Evolutionary conservation across 805 yeast species (phyloP).

Genomic region (Kluyveromyces nonfermentans): DNA sequence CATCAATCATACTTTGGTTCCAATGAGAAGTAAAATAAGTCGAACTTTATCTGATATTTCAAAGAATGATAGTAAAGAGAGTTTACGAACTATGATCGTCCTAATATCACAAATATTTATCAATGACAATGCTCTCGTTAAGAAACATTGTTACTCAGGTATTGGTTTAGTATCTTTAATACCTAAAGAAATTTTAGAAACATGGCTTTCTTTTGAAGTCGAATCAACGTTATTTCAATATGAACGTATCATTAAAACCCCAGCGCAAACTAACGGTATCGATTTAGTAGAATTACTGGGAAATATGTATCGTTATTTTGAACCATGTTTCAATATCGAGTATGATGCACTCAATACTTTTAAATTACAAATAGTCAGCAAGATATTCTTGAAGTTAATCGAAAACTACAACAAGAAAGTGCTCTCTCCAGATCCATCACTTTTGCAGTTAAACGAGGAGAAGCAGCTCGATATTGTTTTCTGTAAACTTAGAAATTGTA

Average conservation of each 20-base stretch:
- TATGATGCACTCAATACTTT: slow-evolving; percentile 13
- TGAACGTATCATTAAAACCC: slow-evolving; percentile 31
- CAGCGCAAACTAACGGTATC: slow-evolving; percentile 16
- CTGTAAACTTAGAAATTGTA: slow-evolving; percentile 6
- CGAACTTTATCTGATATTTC: slow-evolving; percentile 27
- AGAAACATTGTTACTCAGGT: slow-evolving; percentile 35
- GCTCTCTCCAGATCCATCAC: slow-evolving; percentile 3
- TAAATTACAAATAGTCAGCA: slow-evolving; percentile 20
- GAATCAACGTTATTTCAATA: slow-evolving; percentile 37
- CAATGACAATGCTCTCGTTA: slow-evolving; percentile 30
- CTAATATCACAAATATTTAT: slow-evolving; percentile 33
- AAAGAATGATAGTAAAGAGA: slow-evolving; percentile 32
- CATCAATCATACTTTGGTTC: slow-evolving; percentile 31
- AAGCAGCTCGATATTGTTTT: slow-evolving; percentile 6
- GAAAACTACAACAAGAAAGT: slow-evolving; percentile 15
- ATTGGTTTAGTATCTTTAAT: slow-evolving; percentile 26
- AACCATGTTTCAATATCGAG: slow-evolving; percentile 29
- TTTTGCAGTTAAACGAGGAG: slow-evolving; percentile 3
- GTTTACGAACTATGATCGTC: slow-evolving; percentile 30
- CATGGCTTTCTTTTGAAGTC: slow-evolving; percentile 42
- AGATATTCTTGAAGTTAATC: slow-evolving; percentile 21
- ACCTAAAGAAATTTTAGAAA: slow-evolving; percentile 27
- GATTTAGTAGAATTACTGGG: slow-evolving; percentile 40
- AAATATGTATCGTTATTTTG: slow-evolving; percentile 32
- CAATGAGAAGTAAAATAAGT: slow-evolving; percentile 36